A percentile compares a stretch with the other conserved stretches of the same genome.
phyloP scores from a whole-genome alignment of 495 filamentous ascomycete genomes.

The Tuber magnatum region DNA sequence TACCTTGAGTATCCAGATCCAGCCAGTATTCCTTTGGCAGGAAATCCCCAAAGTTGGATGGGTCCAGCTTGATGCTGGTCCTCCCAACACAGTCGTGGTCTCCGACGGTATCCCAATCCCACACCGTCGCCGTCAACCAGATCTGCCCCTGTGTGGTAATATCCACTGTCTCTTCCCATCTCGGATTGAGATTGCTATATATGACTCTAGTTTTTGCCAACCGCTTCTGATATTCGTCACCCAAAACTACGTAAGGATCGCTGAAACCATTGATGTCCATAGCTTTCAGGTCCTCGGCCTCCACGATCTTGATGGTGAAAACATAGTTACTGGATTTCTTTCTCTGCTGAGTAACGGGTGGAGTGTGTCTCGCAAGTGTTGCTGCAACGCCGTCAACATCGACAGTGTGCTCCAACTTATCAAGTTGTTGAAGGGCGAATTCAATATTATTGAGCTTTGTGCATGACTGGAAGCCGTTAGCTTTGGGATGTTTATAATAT shows the following conservation, averaged over 20 bases:
- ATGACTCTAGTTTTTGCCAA: conserved; percentile 90
- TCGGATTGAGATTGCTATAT: conserved; percentile 82
- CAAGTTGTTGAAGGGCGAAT: conserved; percentile 80
- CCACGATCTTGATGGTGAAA: conserved; percentile 98
- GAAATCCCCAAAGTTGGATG: conserved; percentile 90
- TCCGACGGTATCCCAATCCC: conserved; percentile 96
- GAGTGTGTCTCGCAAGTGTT: conserved; percentile 59
- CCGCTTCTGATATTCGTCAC: conserved; percentile 97
- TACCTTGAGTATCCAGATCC: conserved; percentile 90
- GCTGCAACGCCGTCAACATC: conserved; percentile 92
- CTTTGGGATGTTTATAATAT: conserved; percentile 13
- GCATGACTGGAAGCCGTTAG: conserved; percentile 58
- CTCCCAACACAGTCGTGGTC: conserved; percentile 96
- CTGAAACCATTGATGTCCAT: conserved; percentile 91
- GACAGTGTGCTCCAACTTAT: conserved; percentile 79
- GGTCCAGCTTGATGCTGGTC: conserved; percentile 90
- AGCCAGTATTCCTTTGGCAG: conserved; percentile 90
- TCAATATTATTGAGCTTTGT: conserved; percentile 98
- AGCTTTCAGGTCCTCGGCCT: conserved; percentile 96
- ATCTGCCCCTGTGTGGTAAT: conserved; percentile 86
- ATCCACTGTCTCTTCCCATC: conserved; percentile 96
- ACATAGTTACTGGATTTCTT: conserved; percentile 65
- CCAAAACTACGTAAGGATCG: conserved; percentile 94
- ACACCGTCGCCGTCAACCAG: conserved; percentile 92
- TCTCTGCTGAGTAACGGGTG: conserved; percentile 43